These are phyloP conservation scores for Deinandra increscens DNA, from an alignment of 129 eudicot genomes.

Conservation along the genomic window DNA sequence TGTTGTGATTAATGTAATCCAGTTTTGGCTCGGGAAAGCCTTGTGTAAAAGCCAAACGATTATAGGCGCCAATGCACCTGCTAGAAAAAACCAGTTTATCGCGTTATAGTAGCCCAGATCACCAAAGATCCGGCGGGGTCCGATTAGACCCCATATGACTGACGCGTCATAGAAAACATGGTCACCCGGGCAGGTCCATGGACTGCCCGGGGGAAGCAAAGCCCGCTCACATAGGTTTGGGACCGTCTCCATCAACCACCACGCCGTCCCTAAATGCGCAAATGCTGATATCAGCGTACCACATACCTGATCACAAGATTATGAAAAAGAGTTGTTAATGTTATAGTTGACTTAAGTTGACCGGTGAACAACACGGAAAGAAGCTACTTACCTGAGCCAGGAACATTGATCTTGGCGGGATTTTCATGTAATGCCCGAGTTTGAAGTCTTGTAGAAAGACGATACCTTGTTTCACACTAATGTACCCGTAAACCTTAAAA, in stretches of 20 bases:
- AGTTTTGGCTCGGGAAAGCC: slow-evolving; percentile 61
- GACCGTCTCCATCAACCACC: slow-evolving; percentile 80
- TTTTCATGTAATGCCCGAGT: slow-evolving; percentile 93
- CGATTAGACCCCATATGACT: slow-evolving; percentile 83
- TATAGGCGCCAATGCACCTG: slow-evolving; percentile 75
- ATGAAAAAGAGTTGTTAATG: not conserved
- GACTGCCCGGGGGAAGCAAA: slow-evolving; percentile 63
- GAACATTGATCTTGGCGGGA: slow-evolving; percentile 87
- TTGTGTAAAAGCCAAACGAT: slow-evolving; percentile 62
- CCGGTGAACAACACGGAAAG: not conserved
- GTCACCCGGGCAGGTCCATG: slow-evolving; percentile 91
- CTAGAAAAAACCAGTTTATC: slow-evolving; percentile 77
- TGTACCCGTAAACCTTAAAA: slow-evolving; percentile 85
- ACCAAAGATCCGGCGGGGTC: slow-evolving; percentile 81
- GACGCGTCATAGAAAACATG: slow-evolving; percentile 93
- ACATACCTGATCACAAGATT: slow-evolving; percentile 40
- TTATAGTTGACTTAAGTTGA: slow-evolving; percentile 2
- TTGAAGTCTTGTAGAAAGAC: slow-evolving; percentile 84
- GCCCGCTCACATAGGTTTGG: slow-evolving; percentile 61
- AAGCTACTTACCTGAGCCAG: slow-evolving; percentile 76
- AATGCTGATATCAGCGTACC: slow-evolving; percentile 70
- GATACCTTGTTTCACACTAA: slow-evolving; percentile 80
- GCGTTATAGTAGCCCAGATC: slow-evolving; percentile 70
- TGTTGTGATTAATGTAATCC: slow-evolving; percentile 55
- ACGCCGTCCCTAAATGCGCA: slow-evolving; percentile 74